Evolutionary conservation across 2,329 filamentous ascomycete species (phyloP).

Genomic region (Fusarium sp.): DNA sequence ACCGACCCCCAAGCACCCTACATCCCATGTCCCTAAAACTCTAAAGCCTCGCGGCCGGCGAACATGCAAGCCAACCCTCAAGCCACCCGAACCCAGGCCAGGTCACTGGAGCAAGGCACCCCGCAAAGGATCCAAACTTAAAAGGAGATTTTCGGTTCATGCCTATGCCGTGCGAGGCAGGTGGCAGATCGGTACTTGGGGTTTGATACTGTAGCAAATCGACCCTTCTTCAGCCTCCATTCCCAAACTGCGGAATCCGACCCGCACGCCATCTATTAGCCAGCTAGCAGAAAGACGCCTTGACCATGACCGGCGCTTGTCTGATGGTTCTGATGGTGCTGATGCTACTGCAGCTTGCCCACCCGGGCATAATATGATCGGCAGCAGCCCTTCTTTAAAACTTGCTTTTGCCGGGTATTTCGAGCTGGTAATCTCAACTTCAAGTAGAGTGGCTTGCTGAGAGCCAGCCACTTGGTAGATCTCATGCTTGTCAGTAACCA

Average conservation of each 20-base stretch:
- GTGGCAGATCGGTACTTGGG: background rate
- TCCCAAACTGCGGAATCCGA: slow-evolving; percentile 4
- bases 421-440: background rate
- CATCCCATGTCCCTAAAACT: background rate
- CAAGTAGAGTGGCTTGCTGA: background rate
- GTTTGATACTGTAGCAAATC: background rate
- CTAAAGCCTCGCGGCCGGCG: background rate
- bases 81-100: slow-evolving; percentile 20
- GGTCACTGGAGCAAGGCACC: slow-evolving; percentile 10
- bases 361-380: background rate
- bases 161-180: background rate
- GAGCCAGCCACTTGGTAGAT: background rate
- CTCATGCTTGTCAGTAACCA: background rate
- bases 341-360: background rate
- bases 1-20: background rate
- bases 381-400: background rate
- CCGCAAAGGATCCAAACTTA: slow-evolving; percentile 11
- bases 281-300: background rate
- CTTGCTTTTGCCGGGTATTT: background rate
- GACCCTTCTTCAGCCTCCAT: slow-evolving; percentile 16
- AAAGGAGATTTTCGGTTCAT: background rate
- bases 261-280: background rate
- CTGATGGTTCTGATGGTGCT: background rate
- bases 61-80: slow-evolving; percentile 8
- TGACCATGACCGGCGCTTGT: background rate